Evolutionary conservation across 805 yeast species (phyloP).

Genomic region (Ogataea trehaloabstinens): DNA sequence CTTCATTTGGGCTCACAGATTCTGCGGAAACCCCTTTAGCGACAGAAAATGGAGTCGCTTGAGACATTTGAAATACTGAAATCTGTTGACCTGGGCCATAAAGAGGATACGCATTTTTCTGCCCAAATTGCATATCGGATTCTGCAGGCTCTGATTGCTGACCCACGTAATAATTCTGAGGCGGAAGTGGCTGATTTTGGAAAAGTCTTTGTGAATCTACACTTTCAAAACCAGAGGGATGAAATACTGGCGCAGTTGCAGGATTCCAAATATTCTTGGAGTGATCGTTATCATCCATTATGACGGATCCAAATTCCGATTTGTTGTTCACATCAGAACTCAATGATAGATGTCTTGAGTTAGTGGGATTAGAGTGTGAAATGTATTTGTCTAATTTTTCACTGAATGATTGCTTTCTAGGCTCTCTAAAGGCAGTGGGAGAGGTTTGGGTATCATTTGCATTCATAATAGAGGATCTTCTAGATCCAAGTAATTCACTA

Average conservation of each 20-base stretch:
- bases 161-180: constrained; percentile 17
- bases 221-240: constrained; percentile 39
- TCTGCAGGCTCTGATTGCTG: constrained; percentile 9
- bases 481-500: constrained; percentile 38
- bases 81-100: constrained; percentile 16
- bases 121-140: constrained; percentile 10
- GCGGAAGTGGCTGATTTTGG: constrained; percentile 9
- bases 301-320: constrained; percentile 36
- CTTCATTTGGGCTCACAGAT: too few species aligned
- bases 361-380: constrained; percentile 25
- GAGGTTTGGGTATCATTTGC: constrained; percentile 31
- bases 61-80: constrained; percentile 13
- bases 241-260: constrained; percentile 58
- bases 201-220: background rate
- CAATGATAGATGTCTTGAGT: constrained; percentile 29
- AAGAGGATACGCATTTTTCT: constrained; percentile 17
- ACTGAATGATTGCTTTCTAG: constrained; percentile 48
- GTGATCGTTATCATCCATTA: constrained; percentile 27
- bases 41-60: too few species aligned
- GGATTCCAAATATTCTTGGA: constrained; percentile 59
- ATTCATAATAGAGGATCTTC: constrained; percentile 52
- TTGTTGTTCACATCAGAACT: constrained; percentile 26
- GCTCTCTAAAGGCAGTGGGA: constrained; percentile 29
- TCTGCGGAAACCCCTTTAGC: too few species aligned
- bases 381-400: constrained; percentile 62